Percentiles rank a stretch among this genome's conserved stretches.
phyloP scores from a whole-genome alignment of 345 rosid species.

The Bruguiera sexangula region DNA sequence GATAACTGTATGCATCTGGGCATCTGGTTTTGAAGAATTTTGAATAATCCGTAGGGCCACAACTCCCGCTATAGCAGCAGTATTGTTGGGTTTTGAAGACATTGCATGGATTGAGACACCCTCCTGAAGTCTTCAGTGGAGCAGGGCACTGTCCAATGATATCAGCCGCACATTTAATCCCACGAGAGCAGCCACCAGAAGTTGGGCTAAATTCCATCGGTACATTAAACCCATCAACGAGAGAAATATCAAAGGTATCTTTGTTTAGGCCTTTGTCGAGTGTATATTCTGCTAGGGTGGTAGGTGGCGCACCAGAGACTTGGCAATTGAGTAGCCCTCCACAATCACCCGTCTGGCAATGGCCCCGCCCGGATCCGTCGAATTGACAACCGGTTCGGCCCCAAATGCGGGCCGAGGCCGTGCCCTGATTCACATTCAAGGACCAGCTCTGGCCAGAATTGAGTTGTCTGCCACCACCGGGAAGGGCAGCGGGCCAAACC shows the following conservation, averaged over 20 bases:
- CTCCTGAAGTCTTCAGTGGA: constrained; percentile 2
- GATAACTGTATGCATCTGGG: constrained; percentile 23
- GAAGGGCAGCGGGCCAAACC: constrained; percentile 14
- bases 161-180: neutral
- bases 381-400: constrained; percentile 23
- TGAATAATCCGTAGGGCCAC: constrained; percentile 12
- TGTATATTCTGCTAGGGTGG: constrained; percentile 16
- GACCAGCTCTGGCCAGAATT: too few relatives aligned
- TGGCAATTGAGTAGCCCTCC: neutral
- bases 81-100: constrained; percentile 14
- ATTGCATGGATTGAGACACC: constrained; percentile 17
- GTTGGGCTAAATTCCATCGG: constrained; percentile 22
- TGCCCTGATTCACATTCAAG: too few relatives aligned
- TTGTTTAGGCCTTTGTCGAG: neutral
- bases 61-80: constrained; percentile 11
- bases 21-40: constrained; percentile 16
- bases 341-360: constrained; percentile 15
- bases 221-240: constrained; percentile 24
- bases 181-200: neutral
- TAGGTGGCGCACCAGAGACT: neutral
- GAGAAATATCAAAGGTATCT: constrained; percentile 15
- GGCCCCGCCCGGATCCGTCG: neutral
- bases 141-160: constrained; percentile 14
- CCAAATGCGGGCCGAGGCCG: constrained; percentile 9
- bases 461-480: constrained; percentile 4